Conservation (phyloP, 805 yeast genomes). For the Metschnikowia koreensis region DNA sequence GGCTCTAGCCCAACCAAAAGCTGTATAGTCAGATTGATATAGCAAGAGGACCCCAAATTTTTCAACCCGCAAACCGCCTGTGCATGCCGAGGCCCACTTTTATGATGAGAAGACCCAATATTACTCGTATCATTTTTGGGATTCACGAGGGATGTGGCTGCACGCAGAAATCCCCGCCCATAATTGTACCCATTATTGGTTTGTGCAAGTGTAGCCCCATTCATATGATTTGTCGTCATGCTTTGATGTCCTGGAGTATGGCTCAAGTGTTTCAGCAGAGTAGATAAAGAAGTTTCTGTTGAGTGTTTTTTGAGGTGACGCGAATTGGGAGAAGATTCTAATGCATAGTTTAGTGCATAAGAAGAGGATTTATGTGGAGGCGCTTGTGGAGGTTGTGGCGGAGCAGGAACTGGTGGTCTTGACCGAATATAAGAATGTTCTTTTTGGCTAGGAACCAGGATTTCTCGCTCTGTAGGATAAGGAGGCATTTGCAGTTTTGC, state of each 20-base stretch:
- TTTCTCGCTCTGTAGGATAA: neutral
- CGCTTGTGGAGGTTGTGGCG: neutral
- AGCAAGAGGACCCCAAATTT: slow-evolving; percentile 73
- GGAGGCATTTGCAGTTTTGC: neutral
- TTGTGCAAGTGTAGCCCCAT: neutral
- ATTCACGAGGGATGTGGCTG: neutral
- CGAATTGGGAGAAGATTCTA: too few species aligned
- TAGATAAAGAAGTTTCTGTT: neutral
- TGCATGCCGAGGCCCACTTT: neutral
- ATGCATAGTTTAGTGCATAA: too few species aligned
- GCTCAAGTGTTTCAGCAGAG: neutral
- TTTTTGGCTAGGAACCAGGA: neutral
- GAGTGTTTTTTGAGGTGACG: neutral
- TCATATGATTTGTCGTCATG: neutral
- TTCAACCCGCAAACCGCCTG: slow-evolving; percentile 58
- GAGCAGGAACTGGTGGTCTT: neutral
- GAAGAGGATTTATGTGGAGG: neutral
- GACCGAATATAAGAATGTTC: neutral
- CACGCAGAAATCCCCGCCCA: neutral
- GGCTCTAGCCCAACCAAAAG: slow-evolving; percentile 55
- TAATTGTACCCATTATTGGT: neutral
- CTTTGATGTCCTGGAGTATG: neutral
- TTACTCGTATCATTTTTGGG: neutral
- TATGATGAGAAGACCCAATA: neutral
- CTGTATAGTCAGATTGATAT: slow-evolving; percentile 72